Base-by-base conservation (phyloP, 805 yeast species). In the Maudiozyma bulderi region DNA sequence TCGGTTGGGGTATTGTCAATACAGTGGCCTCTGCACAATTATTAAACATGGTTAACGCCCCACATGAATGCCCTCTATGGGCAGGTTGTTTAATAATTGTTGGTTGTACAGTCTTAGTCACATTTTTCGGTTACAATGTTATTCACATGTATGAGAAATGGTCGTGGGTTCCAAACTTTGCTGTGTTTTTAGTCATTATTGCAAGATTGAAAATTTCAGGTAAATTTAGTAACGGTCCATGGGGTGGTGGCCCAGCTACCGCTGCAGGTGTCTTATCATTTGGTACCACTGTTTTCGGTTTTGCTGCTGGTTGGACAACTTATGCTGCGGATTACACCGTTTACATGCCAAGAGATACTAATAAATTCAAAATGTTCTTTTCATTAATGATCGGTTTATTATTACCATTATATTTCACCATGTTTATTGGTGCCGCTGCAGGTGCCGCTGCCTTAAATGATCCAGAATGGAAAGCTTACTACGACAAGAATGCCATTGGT, bases 1-100 rank as follows among this genome's bases (percentile, higher is more conserved):
- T 89, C 49, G 96, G 97, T 58, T 89, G 96, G 96, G 86, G 93
- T 68, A 87, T 95, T 9, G 91, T 88, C 44, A 90, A 90, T 69
- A 86, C 86, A 52, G 85, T 88, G 78, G 84, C 87, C 29, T 81
- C 93, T 29, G 96, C 95, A 28, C 93, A 86, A 66, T 70, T 89
- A 55, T 72, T 89, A 52, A 81, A 83, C 68, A 80, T 84, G 62
- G 83, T 90, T 52, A 87, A 87, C 71, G 70, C 66, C 51, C 50
- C 52, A 2, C 71, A 68, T 52, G 57, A 72, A 53, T 71, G 84
- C 54, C 96, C 96, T 35, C 85, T 90, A 34, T 86, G 95, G 91
- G 96, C 88, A 40, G 96, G 91, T 34, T 83, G 93, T 66, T 60
- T 89, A 49, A 77, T 89, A 48, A 72, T 90, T 57, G 76, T 85